phyloP scores from a whole-genome alignment of 768 basidiomycete species.

The Sarcomyxa edulis region DNA sequence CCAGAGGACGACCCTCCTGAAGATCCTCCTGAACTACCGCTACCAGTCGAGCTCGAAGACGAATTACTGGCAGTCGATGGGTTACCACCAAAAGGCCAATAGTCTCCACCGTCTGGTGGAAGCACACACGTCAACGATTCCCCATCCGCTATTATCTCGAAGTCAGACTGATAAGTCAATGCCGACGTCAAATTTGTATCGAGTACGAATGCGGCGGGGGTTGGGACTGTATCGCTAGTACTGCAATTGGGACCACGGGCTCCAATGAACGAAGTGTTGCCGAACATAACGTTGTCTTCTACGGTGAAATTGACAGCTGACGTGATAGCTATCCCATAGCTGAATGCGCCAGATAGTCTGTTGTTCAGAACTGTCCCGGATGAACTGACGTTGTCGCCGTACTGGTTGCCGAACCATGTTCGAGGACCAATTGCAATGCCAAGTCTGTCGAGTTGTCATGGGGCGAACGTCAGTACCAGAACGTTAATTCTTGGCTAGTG shows the following conservation, averaged over 20 bases:
- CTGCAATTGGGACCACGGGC: slow-evolving; percentile 62
- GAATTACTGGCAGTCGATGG: slow-evolving; percentile 21
- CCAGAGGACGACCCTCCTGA: slow-evolving; percentile 24
- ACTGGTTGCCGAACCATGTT: slow-evolving; percentile 65
- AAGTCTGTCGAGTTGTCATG: slow-evolving; percentile 40
- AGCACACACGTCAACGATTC: slow-evolving; percentile 61
- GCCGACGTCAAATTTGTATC: slow-evolving; percentile 35
- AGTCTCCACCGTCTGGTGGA: slow-evolving; percentile 63
- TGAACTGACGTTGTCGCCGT: slow-evolving; percentile 45
- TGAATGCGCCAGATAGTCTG: slow-evolving; percentile 60
- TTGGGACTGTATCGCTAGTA: slow-evolving; percentile 39
- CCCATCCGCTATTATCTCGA: slow-evolving; percentile 45
- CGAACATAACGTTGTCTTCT: slow-evolving; percentile 51
- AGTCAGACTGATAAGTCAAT: slow-evolving; percentile 46
- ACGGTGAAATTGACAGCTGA: slow-evolving; percentile 66
- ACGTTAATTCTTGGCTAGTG: background rate
- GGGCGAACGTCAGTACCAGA: background rate
- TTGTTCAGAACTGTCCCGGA: slow-evolving; percentile 53
- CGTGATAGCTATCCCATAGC: slow-evolving; percentile 65
- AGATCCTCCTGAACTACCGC: slow-evolving; percentile 3
- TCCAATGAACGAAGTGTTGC: slow-evolving; percentile 76
- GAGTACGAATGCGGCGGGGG: slow-evolving; percentile 55
- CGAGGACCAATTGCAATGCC: slow-evolving; percentile 78
- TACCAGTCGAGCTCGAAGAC: background rate
- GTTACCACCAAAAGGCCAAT: slow-evolving; percentile 65